These are phyloP conservation scores for Zostera marina DNA, from an alignment of 116 monocot species.

Conservation along the genomic window DNA sequence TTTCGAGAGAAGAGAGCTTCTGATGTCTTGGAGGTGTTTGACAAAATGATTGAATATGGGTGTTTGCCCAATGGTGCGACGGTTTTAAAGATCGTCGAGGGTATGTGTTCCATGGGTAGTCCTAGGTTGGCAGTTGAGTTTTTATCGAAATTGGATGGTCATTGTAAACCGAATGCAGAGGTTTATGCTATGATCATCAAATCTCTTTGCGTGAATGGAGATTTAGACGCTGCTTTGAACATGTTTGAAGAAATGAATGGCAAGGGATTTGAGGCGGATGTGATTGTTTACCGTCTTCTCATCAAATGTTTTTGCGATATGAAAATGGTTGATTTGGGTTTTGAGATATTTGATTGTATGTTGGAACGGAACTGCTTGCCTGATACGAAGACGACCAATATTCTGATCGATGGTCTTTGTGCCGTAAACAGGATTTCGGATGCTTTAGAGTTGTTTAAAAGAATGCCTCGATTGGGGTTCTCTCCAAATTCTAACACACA, in stretches of 20 bases:
- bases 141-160: neutral
- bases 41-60: neutral
- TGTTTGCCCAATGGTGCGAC: neutral
- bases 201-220: neutral
- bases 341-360: slow-evolving; percentile 14
- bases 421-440: slow-evolving; percentile 2
- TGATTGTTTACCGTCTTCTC: slow-evolving; percentile 8
- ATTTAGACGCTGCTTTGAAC: neutral
- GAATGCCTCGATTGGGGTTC: slow-evolving; percentile 15
- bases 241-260: slow-evolving; percentile 1
- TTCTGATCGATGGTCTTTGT: slow-evolving; percentile 12
- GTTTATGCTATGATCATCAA: neutral
- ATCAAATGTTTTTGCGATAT: slow-evolving; percentile 13
- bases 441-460: slow-evolving; percentile 13
- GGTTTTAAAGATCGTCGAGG: neutral
- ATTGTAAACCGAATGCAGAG: neutral
- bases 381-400: neutral
- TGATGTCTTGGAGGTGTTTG: slow-evolving; percentile 1
- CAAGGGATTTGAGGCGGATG: neutral
- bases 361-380: slow-evolving; percentile 9
- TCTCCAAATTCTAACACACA: slow-evolving; percentile 5
- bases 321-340: slow-evolving; percentile 4
- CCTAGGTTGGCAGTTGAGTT: neutral
- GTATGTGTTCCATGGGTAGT: neutral
- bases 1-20: neutral